Evolutionary conservation across 176 grass and related monocot species (phyloP).

Genomic region (Aegilops longissima): DNA sequence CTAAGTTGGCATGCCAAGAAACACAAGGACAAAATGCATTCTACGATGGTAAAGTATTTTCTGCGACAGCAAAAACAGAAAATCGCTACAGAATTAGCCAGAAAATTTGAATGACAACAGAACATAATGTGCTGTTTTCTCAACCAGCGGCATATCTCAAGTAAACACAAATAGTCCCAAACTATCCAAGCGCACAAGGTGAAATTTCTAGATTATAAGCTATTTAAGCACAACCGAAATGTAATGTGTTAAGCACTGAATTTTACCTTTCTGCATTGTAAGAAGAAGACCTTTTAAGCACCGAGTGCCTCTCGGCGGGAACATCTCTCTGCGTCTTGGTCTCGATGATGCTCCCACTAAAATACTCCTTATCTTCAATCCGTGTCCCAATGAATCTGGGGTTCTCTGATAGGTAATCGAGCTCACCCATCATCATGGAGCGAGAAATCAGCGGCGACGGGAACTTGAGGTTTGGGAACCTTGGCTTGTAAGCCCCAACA

Average conservation of each 20-base stretch:
- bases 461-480: constrained; percentile 63
- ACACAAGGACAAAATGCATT: neutral
- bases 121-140: neutral
- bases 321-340: constrained; percentile 62
- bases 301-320: constrained; percentile 49
- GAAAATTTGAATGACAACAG: neutral
- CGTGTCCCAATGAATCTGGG: constrained; percentile 44
- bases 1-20: neutral
- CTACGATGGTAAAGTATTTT: neutral
- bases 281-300: constrained; percentile 85
- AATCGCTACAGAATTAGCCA: neutral
- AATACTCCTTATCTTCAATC: constrained; percentile 88
- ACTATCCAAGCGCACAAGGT: neutral
- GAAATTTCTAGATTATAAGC: neutral
- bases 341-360: constrained; percentile 88
- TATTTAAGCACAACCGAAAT: neutral
- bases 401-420: constrained; percentile 66
- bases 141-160: neutral
- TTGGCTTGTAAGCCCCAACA: constrained; percentile 64
- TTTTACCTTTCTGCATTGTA: constrained; percentile 84
- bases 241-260: neutral
- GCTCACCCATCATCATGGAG: constrained; percentile 66
- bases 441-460: constrained; percentile 57
- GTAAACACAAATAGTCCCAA: neutral
- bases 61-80: neutral